These are phyloP conservation scores for Calvatia gigantea DNA, from an alignment of 768 basidiomycete genomes.

Conservation along the genomic window DNA sequence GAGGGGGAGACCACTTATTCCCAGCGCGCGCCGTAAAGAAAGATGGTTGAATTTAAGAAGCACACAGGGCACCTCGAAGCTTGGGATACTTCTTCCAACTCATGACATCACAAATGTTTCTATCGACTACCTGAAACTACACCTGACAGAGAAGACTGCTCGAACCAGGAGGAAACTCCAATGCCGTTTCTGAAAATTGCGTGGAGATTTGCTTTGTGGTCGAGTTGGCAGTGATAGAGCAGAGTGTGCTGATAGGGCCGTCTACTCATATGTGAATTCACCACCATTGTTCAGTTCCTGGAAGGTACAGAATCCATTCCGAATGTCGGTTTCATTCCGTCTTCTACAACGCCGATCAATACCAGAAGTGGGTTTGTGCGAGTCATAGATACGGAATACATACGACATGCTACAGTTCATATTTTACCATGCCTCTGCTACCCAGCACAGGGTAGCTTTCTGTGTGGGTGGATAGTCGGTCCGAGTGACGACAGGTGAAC, in stretches of 20 bases:
- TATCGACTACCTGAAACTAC: background rate
- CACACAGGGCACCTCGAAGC: background rate
- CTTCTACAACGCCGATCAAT: background rate
- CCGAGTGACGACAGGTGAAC: background rate
- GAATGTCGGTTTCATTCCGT: background rate
- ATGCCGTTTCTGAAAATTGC: background rate
- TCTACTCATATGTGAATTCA: background rate
- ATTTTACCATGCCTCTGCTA: conserved; percentile 1
- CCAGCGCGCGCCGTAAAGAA: background rate
- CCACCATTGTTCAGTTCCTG: background rate
- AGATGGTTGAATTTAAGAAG: background rate
- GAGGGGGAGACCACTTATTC: background rate
- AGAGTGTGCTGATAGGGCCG: background rate
- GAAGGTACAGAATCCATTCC: background rate
- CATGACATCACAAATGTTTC: conserved; percentile 7
- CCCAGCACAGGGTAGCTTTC: conserved; percentile 2
- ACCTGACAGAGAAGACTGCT: background rate
- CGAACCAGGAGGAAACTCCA: background rate
- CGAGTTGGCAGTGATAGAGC: background rate
- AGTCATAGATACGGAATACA: background rate
- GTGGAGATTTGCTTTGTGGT: too few species aligned
- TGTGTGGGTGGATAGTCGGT: background rate
- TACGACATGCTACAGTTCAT: background rate
- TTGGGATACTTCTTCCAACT: background rate
- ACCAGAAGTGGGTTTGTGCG: background rate